Evolutionary conservation across 2,329 filamentous ascomycete genomes (phyloP).

Genomic region (Cordyceps cateniannulata): DNA sequence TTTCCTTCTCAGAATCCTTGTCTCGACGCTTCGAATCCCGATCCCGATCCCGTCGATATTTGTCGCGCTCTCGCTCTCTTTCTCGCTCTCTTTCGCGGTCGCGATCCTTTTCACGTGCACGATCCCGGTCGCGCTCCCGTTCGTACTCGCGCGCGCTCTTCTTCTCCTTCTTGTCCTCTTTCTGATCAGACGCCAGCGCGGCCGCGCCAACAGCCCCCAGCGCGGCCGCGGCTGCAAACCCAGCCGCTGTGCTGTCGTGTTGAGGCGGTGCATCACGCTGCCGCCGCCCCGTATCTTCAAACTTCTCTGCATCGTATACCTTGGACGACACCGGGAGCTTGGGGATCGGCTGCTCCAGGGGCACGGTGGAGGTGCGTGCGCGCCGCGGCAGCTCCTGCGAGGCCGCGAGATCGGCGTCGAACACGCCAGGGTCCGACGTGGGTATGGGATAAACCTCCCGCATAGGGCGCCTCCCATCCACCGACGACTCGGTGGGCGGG

Average conservation of each 20-base stretch:
- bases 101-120: slow-evolving; percentile 17
- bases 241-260: slow-evolving; percentile 39
- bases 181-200: slow-evolving; percentile 22
- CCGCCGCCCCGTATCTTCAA: slow-evolving; percentile 25
- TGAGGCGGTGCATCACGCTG: slow-evolving; percentile 20
- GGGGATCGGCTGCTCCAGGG: slow-evolving; percentile 81
- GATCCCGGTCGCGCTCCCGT: slow-evolving; percentile 16
- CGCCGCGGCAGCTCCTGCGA: slow-evolving; percentile 34
- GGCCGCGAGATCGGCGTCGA: slow-evolving; percentile 44
- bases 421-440: slow-evolving; percentile 56
- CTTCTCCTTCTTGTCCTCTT: slow-evolving; percentile 19
- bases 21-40: slow-evolving; percentile 21
- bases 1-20: slow-evolving; percentile 11
- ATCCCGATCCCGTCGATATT: slow-evolving; percentile 24
- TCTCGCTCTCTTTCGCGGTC: slow-evolving; percentile 18
- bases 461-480: slow-evolving; percentile 30
- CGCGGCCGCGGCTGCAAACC: slow-evolving; percentile 39
- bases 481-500: slow-evolving; percentile 6
- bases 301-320: slow-evolving; percentile 51
- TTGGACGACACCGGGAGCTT: slow-evolving; percentile 64
- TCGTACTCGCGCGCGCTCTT: slow-evolving; percentile 16
- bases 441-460: slow-evolving; percentile 62
- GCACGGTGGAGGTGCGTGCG: slow-evolving; percentile 52
- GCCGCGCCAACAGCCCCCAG: slow-evolving; percentile 42
- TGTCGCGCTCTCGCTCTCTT: slow-evolving; percentile 17